Percentiles rank a stretch among this genome's conserved stretches.
Conservation (phyloP, 768 basidiomycete species). For the Leccinum fibrillosum region DNA sequence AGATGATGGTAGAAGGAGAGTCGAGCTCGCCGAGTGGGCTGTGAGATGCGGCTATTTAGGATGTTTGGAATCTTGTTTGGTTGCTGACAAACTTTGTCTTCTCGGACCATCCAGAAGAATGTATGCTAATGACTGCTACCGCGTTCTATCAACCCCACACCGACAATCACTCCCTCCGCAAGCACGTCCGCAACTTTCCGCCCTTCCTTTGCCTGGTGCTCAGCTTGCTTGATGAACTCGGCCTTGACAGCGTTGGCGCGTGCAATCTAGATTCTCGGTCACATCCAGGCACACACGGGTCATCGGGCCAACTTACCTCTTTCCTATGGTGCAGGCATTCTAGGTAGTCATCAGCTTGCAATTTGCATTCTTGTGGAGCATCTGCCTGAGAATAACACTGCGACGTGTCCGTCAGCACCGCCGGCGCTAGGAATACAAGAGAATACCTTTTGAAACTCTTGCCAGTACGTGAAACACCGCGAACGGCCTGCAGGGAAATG, state of each 20-base stretch:
- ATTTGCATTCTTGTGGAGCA: slow-evolving; percentile 65
- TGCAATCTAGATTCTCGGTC: slow-evolving; percentile 42
- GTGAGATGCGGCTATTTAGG: slow-evolving; percentile 32
- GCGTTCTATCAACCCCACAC: slow-evolving; percentile 71
- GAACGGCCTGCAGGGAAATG: slow-evolving; percentile 55
- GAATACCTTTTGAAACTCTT: slow-evolving; percentile 74
- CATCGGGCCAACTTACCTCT: slow-evolving; percentile 54
- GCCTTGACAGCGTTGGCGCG: slow-evolving; percentile 69
- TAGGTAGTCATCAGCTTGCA: slow-evolving; percentile 80
- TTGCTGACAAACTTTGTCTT: slow-evolving; percentile 27
- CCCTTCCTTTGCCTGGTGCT: slow-evolving; percentile 63
- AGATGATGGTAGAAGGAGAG: slow-evolving; percentile 31
- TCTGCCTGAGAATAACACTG: slow-evolving; percentile 88
- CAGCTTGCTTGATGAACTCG: slow-evolving; percentile 66
- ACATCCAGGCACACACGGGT: not conserved
- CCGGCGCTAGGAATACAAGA: not conserved
- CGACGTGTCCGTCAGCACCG: slow-evolving; percentile 6
- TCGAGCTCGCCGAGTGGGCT: slow-evolving; percentile 2
- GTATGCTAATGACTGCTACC: slow-evolving; percentile 9
- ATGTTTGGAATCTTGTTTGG: slow-evolving; percentile 38
- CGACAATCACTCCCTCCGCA: slow-evolving; percentile 70
- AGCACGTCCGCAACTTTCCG: slow-evolving; percentile 69
- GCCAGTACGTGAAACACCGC: slow-evolving; percentile 90
- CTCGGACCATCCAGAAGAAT: slow-evolving; percentile 11
- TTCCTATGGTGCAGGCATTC: slow-evolving; percentile 89